These are phyloP conservation scores for Calendula officinalis DNA, from an alignment of 129 eudicot species.

Conservation along the genomic window DNA sequence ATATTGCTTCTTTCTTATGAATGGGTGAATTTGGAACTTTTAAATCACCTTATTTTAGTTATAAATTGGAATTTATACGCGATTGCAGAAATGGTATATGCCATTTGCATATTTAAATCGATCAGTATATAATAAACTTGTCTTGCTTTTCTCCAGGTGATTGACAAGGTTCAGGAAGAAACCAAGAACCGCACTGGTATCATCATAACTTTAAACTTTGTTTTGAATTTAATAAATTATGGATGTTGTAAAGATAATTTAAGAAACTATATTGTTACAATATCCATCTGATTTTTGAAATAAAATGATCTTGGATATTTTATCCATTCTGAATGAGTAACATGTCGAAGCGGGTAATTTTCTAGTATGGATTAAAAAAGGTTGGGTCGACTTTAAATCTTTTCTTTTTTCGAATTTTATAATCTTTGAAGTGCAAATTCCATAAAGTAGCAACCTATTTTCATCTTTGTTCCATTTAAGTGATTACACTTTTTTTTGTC, in stretches of 20 bases:
- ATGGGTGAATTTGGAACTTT: too few species aligned
- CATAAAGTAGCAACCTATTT: too few species aligned
- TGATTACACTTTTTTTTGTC: too few species aligned
- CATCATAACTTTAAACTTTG: not conserved
- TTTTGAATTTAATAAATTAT: not conserved
- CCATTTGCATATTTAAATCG: not conserved
- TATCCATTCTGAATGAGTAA: not conserved
- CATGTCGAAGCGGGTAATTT: not conserved
- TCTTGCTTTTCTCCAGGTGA: conserved; percentile 37
- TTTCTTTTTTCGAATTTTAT: too few species aligned
- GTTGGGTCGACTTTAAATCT: not conserved
- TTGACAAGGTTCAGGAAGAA: conserved; percentile 68
- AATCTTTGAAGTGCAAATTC: too few species aligned
- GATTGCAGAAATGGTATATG: not conserved
- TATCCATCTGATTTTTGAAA: not conserved
- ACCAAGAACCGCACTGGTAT: conserved; percentile 61
- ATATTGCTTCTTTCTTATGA: too few species aligned
- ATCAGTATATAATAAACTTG: not conserved
- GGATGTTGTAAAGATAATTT: not conserved
- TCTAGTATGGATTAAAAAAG: not conserved
- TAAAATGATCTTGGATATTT: not conserved
- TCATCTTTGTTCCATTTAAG: too few species aligned
- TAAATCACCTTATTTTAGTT: not conserved
- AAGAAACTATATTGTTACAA: not conserved
- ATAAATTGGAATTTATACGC: not conserved